These are phyloP conservation scores for Clitopilus hobsonii DNA, from an alignment of 768 basidiomycete genomes.

Conservation along the genomic window DNA sequence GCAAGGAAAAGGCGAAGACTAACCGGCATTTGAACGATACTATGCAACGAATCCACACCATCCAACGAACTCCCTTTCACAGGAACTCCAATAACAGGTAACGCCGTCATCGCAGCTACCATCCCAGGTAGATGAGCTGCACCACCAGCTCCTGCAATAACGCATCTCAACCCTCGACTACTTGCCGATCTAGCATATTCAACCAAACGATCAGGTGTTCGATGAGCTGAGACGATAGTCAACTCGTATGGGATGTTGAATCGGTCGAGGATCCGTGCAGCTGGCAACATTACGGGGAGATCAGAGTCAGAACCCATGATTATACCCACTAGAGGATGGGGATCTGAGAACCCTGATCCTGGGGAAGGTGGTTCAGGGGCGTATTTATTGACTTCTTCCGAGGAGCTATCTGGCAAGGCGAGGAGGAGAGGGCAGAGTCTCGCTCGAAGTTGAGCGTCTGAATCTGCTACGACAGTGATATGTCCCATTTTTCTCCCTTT, in stretches of 20 bases:
- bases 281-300: conserved; percentile 88
- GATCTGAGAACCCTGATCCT: conserved; percentile 52
- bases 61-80: conserved; percentile 93
- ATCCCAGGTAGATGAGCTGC: conserved; percentile 98
- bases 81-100: conserved; percentile 95
- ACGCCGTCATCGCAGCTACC: conserved; percentile 90
- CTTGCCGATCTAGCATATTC: conserved; percentile 77
- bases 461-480: conserved; percentile 81
- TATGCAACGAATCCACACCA: conserved; percentile 95
- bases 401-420: conserved; percentile 47
- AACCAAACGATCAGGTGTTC: conserved; percentile 84
- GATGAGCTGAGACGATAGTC: conserved; percentile 94
- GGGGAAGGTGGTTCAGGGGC: conserved; percentile 41
- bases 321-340: conserved; percentile 78
- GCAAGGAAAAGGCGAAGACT: conserved; percentile 24
- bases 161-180: conserved; percentile 58
- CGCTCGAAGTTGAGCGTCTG: conserved; percentile 66
- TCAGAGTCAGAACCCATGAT: conserved; percentile 99
- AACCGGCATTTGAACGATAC: conserved; percentile 99
- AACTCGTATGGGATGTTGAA: conserved; percentile 89
- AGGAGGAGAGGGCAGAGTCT: conserved; percentile 73
- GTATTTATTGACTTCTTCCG: conserved; percentile 48
- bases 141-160: conserved; percentile 97
- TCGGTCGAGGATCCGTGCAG: conserved; percentile 76
- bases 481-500: conserved; percentile 98